Percentiles rank a stretch among this genome's conserved stretches.
Conservation (phyloP, 176 grass and related monocot species). For the Alopecurus myosuroides region DNA sequence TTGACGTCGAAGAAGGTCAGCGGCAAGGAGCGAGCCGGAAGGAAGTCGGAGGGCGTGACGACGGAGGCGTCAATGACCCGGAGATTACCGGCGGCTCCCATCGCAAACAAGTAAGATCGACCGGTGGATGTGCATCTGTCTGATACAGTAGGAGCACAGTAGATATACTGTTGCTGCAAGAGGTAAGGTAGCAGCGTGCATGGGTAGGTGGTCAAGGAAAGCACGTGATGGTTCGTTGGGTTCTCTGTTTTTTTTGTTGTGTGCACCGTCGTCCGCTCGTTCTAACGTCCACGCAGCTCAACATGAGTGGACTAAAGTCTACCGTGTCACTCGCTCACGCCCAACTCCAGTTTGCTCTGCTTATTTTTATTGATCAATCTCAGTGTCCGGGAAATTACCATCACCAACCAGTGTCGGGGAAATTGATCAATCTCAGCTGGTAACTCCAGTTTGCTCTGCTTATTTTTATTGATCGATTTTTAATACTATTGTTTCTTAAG, state of each 20-base stretch:
- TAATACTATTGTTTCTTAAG: too few relatives aligned
- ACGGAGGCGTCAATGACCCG: background rate
- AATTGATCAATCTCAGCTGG: too few relatives aligned
- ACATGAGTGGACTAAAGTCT: background rate
- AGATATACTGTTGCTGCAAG: background rate
- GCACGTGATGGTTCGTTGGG: background rate
- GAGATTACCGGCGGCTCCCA: background rate
- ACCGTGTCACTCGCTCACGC: background rate
- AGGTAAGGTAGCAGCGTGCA: background rate
- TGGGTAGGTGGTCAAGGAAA: background rate
- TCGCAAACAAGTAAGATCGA: background rate
- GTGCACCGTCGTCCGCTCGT: background rate
- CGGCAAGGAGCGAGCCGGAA: background rate
- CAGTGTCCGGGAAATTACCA: background rate
- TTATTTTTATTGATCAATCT: background rate
- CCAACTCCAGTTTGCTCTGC: background rate
- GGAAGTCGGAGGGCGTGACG: background rate
- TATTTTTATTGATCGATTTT: too few relatives aligned
- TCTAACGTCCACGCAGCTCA: background rate
- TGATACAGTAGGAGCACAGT: background rate
- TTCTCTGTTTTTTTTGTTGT: background rate
- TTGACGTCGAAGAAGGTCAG: conserved; percentile 13
- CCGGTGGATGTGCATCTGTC: background rate
- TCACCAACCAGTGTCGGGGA: too few relatives aligned
- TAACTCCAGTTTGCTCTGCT: too few relatives aligned